phyloP scores from a whole-genome alignment of 306 rosid genomes.

The Mucuna pruriens region DNA sequence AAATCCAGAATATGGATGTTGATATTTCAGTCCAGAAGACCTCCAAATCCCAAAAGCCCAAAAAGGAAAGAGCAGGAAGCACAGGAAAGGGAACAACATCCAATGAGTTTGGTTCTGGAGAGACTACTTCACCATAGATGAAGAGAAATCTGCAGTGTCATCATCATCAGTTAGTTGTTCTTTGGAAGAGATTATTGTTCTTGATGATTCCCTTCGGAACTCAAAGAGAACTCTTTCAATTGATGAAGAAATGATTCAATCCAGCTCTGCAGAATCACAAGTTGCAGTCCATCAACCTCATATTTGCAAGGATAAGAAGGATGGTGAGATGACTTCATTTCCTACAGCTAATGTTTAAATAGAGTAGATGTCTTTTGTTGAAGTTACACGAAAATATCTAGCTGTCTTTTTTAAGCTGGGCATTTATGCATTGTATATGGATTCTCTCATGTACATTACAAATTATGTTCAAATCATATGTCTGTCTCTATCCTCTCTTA shows the following conservation, averaged over 20 bases:
- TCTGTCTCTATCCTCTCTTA: background rate
- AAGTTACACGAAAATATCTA: constrained; percentile 41
- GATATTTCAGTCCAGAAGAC: constrained; percentile 48
- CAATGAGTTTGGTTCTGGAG: constrained; percentile 46
- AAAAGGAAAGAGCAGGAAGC: constrained; percentile 46
- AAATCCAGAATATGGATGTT: constrained; percentile 31
- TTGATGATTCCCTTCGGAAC: constrained; percentile 72
- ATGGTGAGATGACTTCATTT: constrained; percentile 45
- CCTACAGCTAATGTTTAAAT: constrained; percentile 31
- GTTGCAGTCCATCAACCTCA: constrained; percentile 45
- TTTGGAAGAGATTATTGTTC: constrained; percentile 72
- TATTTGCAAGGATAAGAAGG: constrained; percentile 54
- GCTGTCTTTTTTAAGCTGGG: constrained; percentile 74
- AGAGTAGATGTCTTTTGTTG: constrained; percentile 18
- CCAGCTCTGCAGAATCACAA: constrained; percentile 50
- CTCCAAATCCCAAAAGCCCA: constrained; percentile 44
- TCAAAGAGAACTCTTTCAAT: constrained; percentile 71
- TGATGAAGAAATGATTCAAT: constrained; percentile 54
- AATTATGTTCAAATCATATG: background rate
- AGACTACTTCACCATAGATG: constrained; percentile 48
- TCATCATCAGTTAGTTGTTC: constrained; percentile 45
- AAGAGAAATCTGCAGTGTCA: constrained; percentile 48
- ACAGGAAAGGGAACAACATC: constrained; percentile 30
- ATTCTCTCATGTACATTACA: background rate
- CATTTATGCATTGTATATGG: constrained; percentile 41